Base-by-base conservation (phyloP, 2,329 filamentous ascomycete genomes). In the Fonsecaea nubica region DNA sequence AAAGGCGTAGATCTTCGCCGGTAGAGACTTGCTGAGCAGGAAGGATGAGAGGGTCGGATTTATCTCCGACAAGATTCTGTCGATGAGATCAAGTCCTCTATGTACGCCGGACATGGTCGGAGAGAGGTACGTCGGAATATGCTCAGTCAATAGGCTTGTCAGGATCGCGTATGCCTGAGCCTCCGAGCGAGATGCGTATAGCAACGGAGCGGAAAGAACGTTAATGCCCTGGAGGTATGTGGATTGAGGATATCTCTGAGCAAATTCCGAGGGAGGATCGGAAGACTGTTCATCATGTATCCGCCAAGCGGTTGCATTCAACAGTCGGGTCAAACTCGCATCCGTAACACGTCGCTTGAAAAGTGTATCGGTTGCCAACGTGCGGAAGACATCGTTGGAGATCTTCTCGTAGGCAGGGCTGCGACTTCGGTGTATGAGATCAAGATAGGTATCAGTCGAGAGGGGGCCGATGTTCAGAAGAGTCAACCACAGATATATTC, bases 51-150 rank as follows among this genome's bases (percentile, higher is more conserved):
- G 84, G 77, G 93, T 95, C 1, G 92, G 89, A 76, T 98, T 95
- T 56, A 97, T 93, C 64, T 97, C 92, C 67, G 92, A 90, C 30
- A 99, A 82, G 58, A 97, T 93, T 75, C 92, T 92, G 79, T 99
- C 95, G 25, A 99, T 93, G 9, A 99, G 85, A 30, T 91, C 90
- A 12, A 99, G 85, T 0, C 95, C 95, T 73, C 90, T 91, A 80
- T 99, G 95, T 6, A 99, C 95, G 57, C 95, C 95, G 72, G 97
- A 93, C 93, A 99, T 97, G 68, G 93, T 93, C 32, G 94, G 93
- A 32, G 93, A 88, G 67, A 98, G 94, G 78, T 99, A 99, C 2
- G 92, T 93, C 0, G 95, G 95, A 71, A 92, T 93, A 78, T 98
- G 94, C 63, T 86, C 84, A 1, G 92, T 96, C 69, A 99, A 88